Conservation (phyloP, 345 rosid genomes). For the Acer campestre region DNA sequence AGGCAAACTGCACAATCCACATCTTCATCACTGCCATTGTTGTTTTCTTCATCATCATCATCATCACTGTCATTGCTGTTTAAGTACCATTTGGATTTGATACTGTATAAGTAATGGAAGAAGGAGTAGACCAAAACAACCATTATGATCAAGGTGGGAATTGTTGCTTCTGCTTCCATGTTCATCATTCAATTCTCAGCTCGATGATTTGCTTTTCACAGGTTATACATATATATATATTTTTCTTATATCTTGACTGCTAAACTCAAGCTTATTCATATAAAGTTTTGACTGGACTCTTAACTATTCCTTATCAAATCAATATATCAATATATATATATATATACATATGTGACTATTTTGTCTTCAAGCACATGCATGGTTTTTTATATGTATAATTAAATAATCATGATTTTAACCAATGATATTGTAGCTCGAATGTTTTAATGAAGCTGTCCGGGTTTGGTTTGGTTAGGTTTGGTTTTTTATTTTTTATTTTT, state of each 20-base stretch:
- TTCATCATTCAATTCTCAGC: background rate
- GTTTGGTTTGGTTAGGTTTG: no score
- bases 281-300: background rate
- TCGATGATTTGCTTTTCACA: background rate
- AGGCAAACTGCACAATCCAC: constrained; percentile 29
- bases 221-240: background rate
- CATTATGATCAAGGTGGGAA: background rate
- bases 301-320: background rate
- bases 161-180: constrained; percentile 1
- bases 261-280: background rate
- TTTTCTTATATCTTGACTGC: background rate
- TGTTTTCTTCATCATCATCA: no score
- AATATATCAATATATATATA: no score
- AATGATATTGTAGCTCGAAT: background rate
- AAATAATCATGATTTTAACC: background rate
- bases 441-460: background rate
- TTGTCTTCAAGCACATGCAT: background rate
- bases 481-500: no score
- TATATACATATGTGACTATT: background rate
- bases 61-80: background rate
- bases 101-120: background rate
- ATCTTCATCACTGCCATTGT: background rate
- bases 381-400: background rate
- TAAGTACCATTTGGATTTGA: background rate
- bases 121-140: background rate